These are phyloP conservation scores for Phaeotremella fagi DNA, from an alignment of 768 basidiomycete species.

Conservation along the genomic window DNA sequence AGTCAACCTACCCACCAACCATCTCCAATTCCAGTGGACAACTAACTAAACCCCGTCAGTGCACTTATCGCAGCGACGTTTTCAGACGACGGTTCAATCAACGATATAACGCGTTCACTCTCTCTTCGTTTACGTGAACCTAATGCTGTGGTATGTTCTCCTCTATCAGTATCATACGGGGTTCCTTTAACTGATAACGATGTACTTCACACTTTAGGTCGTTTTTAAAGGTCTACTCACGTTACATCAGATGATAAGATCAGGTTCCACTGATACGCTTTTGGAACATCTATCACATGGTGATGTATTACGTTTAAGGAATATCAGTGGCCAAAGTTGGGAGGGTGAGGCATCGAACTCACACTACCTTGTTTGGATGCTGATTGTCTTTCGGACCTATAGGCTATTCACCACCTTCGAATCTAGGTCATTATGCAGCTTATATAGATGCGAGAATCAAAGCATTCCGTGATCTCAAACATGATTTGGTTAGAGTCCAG, in stretches of 20 bases:
- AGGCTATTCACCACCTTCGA: constrained; percentile 84
- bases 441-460: constrained; percentile 86
- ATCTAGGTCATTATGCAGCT: constrained; percentile 75
- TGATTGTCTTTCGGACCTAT: no score
- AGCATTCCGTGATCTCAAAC: constrained; percentile 82
- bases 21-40: neutral
- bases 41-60: constrained; percentile 27
- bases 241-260: constrained; percentile 92
- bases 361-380: no score
- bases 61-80: constrained; percentile 95
- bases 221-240: constrained; percentile 98
- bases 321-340: constrained; percentile 77
- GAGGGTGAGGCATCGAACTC: no score
- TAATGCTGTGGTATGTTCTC: constrained; percentile 69
- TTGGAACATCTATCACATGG: constrained; percentile 69
- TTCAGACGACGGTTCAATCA: constrained; percentile 85
- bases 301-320: constrained; percentile 74
- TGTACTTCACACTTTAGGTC: constrained; percentile 57
- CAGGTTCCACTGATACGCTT: constrained; percentile 91
- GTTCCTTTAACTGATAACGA: neutral
- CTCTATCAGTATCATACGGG: neutral
- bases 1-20: constrained; percentile 9
- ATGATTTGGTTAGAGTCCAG: constrained; percentile 90
- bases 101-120: constrained; percentile 87
- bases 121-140: constrained; percentile 81